These are phyloP conservation scores for Noccaea bulbosa DNA, from an alignment of 345 rosid genomes.

Conservation along the genomic window DNA sequence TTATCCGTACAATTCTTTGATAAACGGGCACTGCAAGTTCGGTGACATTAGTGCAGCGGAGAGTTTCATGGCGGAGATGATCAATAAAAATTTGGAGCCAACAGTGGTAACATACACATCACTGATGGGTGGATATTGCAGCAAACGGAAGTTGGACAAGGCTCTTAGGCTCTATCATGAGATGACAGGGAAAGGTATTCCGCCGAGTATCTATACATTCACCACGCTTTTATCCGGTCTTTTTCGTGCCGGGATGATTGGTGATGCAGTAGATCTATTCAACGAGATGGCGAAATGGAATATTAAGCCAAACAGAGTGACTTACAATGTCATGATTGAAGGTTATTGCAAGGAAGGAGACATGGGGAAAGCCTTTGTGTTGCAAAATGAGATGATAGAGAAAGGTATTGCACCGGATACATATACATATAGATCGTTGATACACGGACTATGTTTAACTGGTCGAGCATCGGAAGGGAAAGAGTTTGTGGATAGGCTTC, in stretches of 20 bases:
- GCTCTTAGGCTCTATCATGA: slow-evolving; percentile 80
- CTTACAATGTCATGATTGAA: slow-evolving; percentile 86
- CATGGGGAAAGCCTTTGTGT: slow-evolving; percentile 60
- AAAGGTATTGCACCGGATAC: slow-evolving; percentile 85
- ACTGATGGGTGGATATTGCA: slow-evolving; percentile 76
- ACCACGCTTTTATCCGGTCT: slow-evolving; percentile 78
- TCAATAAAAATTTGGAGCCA: slow-evolving; percentile 59
- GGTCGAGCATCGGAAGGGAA: slow-evolving; percentile 76
- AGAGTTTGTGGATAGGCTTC: slow-evolving; percentile 71
- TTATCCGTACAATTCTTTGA: slow-evolving; percentile 84
- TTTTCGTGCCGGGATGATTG: slow-evolving; percentile 56
- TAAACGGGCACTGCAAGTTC: slow-evolving; percentile 74
- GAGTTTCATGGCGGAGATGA: slow-evolving; percentile 61
- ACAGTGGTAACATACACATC: slow-evolving; percentile 79
- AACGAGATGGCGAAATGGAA: slow-evolving; percentile 64
- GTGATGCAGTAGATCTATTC: slow-evolving; percentile 62
- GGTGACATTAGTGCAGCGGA: slow-evolving; percentile 64
- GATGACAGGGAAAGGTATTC: slow-evolving; percentile 81
- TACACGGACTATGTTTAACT: slow-evolving; percentile 69
- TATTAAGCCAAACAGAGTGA: slow-evolving; percentile 72
- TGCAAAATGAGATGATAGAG: slow-evolving; percentile 65
- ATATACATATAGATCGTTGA: slow-evolving; percentile 76
- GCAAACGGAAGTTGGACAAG: slow-evolving; percentile 54
- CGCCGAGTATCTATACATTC: slow-evolving; percentile 66
- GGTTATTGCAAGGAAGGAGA: slow-evolving; percentile 68